Conservation (phyloP, 441 rosid genomes). For the Lepidium campestre region DNA sequence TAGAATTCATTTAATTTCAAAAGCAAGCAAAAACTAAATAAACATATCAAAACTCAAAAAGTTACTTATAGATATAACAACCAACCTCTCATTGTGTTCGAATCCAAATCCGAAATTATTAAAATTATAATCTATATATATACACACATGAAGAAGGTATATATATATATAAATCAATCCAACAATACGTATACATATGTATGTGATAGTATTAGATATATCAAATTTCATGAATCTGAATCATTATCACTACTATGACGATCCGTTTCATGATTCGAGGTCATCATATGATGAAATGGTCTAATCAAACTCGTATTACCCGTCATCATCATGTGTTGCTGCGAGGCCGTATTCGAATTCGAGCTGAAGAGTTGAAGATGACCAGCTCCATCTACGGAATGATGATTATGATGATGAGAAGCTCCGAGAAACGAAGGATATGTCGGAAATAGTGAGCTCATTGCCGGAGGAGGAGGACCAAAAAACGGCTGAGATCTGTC, state of each 20-base stretch:
- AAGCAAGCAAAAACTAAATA: neutral
- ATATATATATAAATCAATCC: conserved; percentile 8
- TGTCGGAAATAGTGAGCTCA: conserved; percentile 54
- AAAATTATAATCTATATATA: neutral
- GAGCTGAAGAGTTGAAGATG: conserved; percentile 47
- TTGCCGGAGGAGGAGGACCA: conserved; percentile 53
- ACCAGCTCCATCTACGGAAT: conserved; percentile 22
- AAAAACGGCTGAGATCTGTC: conserved; percentile 49
- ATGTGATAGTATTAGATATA: conserved; percentile 1
- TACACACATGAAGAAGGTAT: conserved; percentile 3
- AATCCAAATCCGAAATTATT: conserved; percentile 5
- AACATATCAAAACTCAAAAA: neutral
- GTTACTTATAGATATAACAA: neutral
- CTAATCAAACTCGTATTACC: conserved; percentile 31
- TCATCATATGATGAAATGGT: conserved; percentile 39
- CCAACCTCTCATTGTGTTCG: conserved; percentile 2
- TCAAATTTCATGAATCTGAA: conserved; percentile 24
- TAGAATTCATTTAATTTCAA: neutral
- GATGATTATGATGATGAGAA: conserved; percentile 32
- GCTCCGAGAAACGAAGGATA: conserved; percentile 41
- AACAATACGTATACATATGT: conserved; percentile 16
- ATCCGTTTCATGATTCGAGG: conserved; percentile 34
- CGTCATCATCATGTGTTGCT: conserved; percentile 32
- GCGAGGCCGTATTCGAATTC: conserved; percentile 33
- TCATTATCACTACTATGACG: conserved; percentile 35